phyloP scores from a whole-genome alignment of 2,329 filamentous ascomycete genomes.

The Aspergillus awamori region DNA sequence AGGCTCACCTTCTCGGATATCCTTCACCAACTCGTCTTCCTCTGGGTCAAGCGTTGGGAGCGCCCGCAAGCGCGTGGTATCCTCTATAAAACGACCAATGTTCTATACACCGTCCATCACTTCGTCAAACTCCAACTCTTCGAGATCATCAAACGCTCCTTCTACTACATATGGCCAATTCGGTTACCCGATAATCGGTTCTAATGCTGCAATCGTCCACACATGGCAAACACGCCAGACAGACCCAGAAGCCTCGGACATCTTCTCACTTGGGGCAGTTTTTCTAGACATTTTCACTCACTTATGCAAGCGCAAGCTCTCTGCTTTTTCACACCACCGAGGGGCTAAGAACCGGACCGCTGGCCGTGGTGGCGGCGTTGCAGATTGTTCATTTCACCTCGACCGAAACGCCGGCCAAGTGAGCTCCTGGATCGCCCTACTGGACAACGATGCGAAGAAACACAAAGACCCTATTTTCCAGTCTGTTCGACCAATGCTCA shows the following conservation, averaged over 20 bases:
- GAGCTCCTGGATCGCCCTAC: slow-evolving; percentile 57
- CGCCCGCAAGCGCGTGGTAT: slow-evolving; percentile 21
- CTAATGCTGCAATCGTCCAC: slow-evolving; percentile 35
- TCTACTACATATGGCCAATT: slow-evolving; percentile 21
- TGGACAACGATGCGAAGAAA: slow-evolving; percentile 54
- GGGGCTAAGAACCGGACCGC: slow-evolving; percentile 54
- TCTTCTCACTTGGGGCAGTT: slow-evolving; percentile 63
- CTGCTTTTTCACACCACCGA: slow-evolving; percentile 60
- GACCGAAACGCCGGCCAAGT: slow-evolving; percentile 56
- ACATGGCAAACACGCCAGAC: slow-evolving; percentile 44
- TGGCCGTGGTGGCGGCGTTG: slow-evolving; percentile 52
- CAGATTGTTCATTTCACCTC: slow-evolving; percentile 62
- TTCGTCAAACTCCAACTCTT: slow-evolving; percentile 30
- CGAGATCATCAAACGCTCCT: slow-evolving; percentile 24
- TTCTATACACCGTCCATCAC: slow-evolving; percentile 39
- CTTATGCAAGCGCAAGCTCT: slow-evolving; percentile 59
- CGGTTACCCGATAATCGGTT: slow-evolving; percentile 37
- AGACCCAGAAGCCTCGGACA: slow-evolving; percentile 50
- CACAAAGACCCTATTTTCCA: slow-evolving; percentile 42
- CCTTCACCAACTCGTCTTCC: slow-evolving; percentile 38
- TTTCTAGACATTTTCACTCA: slow-evolving; percentile 63
- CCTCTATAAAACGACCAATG: slow-evolving; percentile 31
- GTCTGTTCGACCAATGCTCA: slow-evolving; percentile 43
- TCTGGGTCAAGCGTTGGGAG: slow-evolving; percentile 33
- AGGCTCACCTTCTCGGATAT: slow-evolving; percentile 34